A percentile compares a stretch with the other conserved stretches of the same genome.
phyloP scores from a whole-genome alignment of 2,329 filamentous ascomycete genomes.

The Paecilomyces sp. region DNA sequence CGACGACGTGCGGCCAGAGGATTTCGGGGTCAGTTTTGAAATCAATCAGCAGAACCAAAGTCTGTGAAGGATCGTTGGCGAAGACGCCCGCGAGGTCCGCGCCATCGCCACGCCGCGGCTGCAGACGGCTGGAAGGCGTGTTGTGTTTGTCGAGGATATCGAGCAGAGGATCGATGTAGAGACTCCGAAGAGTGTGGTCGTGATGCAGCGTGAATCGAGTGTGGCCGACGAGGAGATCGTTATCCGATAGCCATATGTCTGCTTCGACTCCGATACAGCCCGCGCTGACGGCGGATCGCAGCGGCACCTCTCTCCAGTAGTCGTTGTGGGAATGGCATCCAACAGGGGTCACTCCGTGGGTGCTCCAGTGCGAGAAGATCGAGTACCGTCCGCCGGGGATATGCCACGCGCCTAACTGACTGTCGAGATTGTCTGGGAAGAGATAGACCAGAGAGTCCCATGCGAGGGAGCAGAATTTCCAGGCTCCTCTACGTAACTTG shows the following conservation, averaged over 20 bases:
- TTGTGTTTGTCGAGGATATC: conserved; percentile 51
- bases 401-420: conserved; percentile 4
- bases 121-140: conserved; percentile 16
- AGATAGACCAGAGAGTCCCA: conserved; percentile 2
- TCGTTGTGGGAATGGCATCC: conserved; percentile 37
- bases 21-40: conserved; percentile 52
- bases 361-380: conserved; percentile 1
- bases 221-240: conserved; percentile 59
- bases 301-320: conserved; percentile 34
- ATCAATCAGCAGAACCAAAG: conserved; percentile 60
- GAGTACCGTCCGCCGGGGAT: conserved; percentile 2
- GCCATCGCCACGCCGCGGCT: neutral
- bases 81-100: conserved; percentile 47
- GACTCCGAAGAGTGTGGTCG: conserved; percentile 21
- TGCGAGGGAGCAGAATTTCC: conserved; percentile 3
- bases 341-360: conserved; percentile 6
- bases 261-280: conserved; percentile 40
- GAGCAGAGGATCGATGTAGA: conserved; percentile 61
- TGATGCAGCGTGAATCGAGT: conserved; percentile 43
- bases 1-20: conserved; percentile 18
- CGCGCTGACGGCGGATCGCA: conserved; percentile 32
- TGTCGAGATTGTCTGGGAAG: conserved; percentile 7
- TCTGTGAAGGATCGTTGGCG: conserved; percentile 44
- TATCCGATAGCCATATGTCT: conserved; percentile 39
- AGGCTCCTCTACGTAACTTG: neutral